phyloP scores from a whole-genome alignment of 306 rosid species.

The Sesbania bispinosa region DNA sequence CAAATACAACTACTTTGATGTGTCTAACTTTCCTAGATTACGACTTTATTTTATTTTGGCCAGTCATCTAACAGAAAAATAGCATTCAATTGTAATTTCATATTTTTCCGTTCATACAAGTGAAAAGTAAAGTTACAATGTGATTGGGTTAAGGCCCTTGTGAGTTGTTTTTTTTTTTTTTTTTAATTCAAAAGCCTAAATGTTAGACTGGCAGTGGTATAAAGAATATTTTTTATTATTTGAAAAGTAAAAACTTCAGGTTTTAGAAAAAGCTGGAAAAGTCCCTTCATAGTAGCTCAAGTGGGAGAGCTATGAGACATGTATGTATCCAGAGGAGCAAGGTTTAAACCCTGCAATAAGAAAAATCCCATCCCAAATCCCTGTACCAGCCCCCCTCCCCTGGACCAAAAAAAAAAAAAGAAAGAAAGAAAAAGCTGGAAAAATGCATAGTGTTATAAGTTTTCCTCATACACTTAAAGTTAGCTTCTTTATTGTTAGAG shows the following conservation, averaged over 20 bases:
- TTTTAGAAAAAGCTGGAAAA: conserved; percentile 1
- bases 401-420: too few relatives aligned
- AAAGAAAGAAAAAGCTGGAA: too few relatives aligned
- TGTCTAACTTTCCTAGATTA: background rate
- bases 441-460: background rate
- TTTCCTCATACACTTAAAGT: background rate
- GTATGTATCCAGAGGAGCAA: too few relatives aligned
- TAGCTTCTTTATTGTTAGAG: background rate
- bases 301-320: too few relatives aligned
- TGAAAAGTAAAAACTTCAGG: background rate
- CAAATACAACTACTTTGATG: too few relatives aligned
- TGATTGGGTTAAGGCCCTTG: background rate
- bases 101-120: too few relatives aligned
- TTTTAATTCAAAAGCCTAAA: conserved; percentile 13
- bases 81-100: too few relatives aligned
- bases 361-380: too few relatives aligned
- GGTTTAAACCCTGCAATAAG: too few relatives aligned
- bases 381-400: too few relatives aligned
- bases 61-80: background rate
- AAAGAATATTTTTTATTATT: background rate
- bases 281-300: too few relatives aligned
- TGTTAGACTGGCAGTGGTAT: background rate
- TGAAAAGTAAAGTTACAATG: background rate
- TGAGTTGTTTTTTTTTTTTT: background rate
- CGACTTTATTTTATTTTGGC: background rate